Conservation (phyloP, 2,329 filamentous ascomycete genomes). For the Alternaria atra region DNA sequence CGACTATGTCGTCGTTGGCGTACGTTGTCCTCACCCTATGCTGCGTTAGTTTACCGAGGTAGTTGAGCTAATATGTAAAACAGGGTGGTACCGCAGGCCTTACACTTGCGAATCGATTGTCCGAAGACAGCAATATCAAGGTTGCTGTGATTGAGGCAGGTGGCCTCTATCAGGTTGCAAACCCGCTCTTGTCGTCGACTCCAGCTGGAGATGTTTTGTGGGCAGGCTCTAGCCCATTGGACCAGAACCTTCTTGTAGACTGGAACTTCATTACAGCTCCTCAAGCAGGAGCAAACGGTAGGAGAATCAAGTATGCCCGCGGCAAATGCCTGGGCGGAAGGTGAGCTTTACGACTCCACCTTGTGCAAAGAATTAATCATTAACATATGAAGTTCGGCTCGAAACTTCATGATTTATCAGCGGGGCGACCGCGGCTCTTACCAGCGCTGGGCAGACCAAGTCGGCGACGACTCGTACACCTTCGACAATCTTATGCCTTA, state of each 20-base stretch:
- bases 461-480: constrained; percentile 42
- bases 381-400: constrained; percentile 20
- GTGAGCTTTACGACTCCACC: background rate
- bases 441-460: constrained; percentile 40
- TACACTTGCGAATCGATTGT: constrained; percentile 4
- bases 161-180: constrained; percentile 28
- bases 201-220: constrained; percentile 34
- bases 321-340: constrained; percentile 45
- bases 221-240: constrained; percentile 23
- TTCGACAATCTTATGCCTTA: constrained; percentile 39
- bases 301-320: constrained; percentile 35
- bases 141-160: constrained; percentile 40
- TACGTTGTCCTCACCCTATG: background rate
- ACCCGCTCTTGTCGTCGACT: constrained; percentile 17
- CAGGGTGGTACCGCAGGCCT: constrained; percentile 7
- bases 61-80: background rate
- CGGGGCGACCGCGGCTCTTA: constrained; percentile 25
- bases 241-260: constrained; percentile 37
- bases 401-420: constrained; percentile 37
- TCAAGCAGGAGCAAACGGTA: constrained; percentile 30
- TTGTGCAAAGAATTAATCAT: background rate
- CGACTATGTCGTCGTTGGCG: constrained; percentile 30
- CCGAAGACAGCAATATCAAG: background rate
- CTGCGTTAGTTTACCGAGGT: background rate
- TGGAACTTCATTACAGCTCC: constrained; percentile 43